Base-by-base conservation (phyloP, 805 yeast genomes). In the Yamadazyma nakazawae region DNA sequence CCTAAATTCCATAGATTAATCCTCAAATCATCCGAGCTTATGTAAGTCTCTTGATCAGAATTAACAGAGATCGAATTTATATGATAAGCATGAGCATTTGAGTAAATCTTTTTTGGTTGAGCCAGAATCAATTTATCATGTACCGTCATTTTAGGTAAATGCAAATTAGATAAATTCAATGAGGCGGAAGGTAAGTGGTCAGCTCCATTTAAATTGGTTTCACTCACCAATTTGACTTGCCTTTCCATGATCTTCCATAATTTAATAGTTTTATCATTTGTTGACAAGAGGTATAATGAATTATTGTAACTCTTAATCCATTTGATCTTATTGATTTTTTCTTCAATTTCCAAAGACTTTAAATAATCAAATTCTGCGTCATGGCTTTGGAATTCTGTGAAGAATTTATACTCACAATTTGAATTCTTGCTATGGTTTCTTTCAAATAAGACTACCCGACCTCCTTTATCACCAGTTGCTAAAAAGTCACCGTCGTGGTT, bases 391-490 rank as follows among this genome's bases (percentile, higher is more conserved):
- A 94, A 94, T 66, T 94, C 99, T 17, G 98, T 94, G 61, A 88
- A 85, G 69, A 94, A 94, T 60, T 89, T 82, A 71, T 94, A 95
- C 67, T 95, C 99, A 67, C 97, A 91, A 47, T 58, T 60, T 43
- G 53, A 61, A 59, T 78, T 85, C 60, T 82, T 82, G 54, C 71
- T 68, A 54, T 79, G 84, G 64, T 88, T 90, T 58, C 98, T 80
- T 67, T 94, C 98, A 67, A 94, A 94, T 45, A 94, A 68, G 13
- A 94, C 99, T 36, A 94, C 97, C 54, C 99, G 80, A 25, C 99
- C 99, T 45, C 99, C 99, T 62, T 91, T 84, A 70, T 94, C 99
- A 52, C 99, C 99, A 1, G 99, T 94, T 50, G 99, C 99, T 48
- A 94, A 72, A 61, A 85, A 94, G 62, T 94, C 90, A 42, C 99